Conservation (phyloP, 441 rosid species). For the Manihot esculenta region DNA sequence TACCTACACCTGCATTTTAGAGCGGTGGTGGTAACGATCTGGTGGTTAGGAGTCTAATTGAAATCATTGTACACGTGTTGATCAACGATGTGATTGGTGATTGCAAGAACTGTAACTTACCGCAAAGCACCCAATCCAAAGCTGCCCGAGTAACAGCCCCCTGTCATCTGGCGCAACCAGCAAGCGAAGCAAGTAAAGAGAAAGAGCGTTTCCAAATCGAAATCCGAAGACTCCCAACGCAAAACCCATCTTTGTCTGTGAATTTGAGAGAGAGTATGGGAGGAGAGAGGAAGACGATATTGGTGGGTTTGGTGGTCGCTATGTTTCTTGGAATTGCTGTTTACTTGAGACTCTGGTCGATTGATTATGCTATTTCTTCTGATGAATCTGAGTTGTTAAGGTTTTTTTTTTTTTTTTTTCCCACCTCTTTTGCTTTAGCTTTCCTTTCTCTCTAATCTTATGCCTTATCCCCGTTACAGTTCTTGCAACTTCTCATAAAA, state of each 20-base stretch:
- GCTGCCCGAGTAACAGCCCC: neutral
- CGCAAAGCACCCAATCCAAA: neutral
- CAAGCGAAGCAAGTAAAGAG: neutral
- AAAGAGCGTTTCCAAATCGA: too few species aligned
- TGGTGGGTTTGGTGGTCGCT: conserved; percentile 53
- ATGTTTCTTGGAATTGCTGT: conserved; percentile 71
- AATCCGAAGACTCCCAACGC: neutral
- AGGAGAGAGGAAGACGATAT: conserved; percentile 52
- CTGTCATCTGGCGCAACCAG: neutral
- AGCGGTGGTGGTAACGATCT: neutral
- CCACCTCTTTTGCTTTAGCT: neutral
- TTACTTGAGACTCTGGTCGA: conserved; percentile 83
- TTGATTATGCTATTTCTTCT: conserved; percentile 72
- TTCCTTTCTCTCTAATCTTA: neutral
- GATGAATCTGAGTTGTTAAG: conserved; percentile 73
- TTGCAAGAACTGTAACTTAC: neutral
- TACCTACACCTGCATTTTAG: neutral
- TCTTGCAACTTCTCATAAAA: neutral
- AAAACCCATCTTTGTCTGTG: neutral
- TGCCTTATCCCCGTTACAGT: neutral
- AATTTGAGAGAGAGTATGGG: conserved; percentile 30
- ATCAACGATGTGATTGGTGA: neutral
- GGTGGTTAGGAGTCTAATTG: neutral
- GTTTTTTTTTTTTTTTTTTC: conserved; percentile 34
- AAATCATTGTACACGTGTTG: neutral